Base-by-base conservation (phyloP, 1,139 yeast species). In the Eremothecium coryli region DNA sequence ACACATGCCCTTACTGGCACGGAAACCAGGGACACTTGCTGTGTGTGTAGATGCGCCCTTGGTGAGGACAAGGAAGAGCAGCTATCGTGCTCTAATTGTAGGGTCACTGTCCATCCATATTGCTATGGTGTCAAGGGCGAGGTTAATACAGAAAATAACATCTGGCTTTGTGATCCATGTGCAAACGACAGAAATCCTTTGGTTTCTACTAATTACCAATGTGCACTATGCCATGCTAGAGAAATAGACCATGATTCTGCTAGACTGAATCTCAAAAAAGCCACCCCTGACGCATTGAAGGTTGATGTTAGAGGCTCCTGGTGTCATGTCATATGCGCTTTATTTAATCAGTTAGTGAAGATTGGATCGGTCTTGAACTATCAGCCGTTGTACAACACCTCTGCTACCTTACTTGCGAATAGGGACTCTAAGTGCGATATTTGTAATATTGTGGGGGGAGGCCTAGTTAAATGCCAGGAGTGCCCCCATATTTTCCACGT, bases 91-190 rank as follows among this genome's bases (percentile, higher is more conserved):
- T 56, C 66, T 1, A 64, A 67, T 15, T 88, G 97, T 62, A 82
- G 84, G 0, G 62, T 84, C 17, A 68, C 67, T 37, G 86, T 79
- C 2, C 97, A 88, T 53, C 61, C 70, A 2, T 56, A 70, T 0
- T 86, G 95, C 53, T 77, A 78, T 49, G 95, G 94, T 1, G 47
- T 72, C 5, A 20, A 40, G 6, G 23, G 35, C 0, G 8, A 33
- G 5, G 26, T 30, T 2, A 21, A 29, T 2, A 25, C 29, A 3
- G 29, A 23, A n/a, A 25, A 28, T 14, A 40, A 57, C 29, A 70
- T 65, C 33, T 88, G 97, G 97, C 58, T 70, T 22, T 88, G 97
- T 60, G 95, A 85, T 48, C 68, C 78, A 2, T 88, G 97, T 52
- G 62, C 75, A 3, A 86, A 86, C 49, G 80, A 77, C 36, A 54